Conservation (phyloP, 2,329 filamentous ascomycete genomes). For the Colletotrichum orbiculare region DNA sequence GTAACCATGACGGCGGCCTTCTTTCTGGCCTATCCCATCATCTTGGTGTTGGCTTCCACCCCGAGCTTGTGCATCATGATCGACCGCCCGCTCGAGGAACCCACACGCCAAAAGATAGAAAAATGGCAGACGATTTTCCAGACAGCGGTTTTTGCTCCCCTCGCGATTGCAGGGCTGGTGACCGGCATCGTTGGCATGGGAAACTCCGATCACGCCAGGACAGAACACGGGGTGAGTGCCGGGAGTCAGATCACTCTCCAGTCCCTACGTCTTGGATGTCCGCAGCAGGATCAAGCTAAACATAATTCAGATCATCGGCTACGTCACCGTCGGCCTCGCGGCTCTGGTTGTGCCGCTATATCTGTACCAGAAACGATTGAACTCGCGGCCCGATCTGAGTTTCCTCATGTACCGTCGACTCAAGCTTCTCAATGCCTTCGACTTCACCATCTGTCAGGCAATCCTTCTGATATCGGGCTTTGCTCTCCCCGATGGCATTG, state of each 20-base stretch:
- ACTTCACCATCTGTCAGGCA: conserved; percentile 29
- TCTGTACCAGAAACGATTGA: conserved; percentile 23
- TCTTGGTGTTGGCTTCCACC: conserved; percentile 18
- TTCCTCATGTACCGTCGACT: conserved; percentile 30
- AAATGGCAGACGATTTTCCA: conserved; percentile 27
- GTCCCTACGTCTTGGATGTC: neutral
- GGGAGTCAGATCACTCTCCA: neutral
- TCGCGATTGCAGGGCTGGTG: conserved; percentile 1
- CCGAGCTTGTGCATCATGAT: conserved; percentile 29
- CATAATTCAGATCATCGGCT: conserved; percentile 14
- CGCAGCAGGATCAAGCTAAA: too few species aligned
- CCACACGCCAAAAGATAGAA: conserved; percentile 15
- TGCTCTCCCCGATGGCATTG: conserved; percentile 30
- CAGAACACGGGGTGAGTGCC: conserved; percentile 19
- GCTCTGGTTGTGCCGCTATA: conserved; percentile 21
- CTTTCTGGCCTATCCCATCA: conserved; percentile 26
- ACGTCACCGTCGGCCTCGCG: conserved; percentile 18
- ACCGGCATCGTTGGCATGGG: conserved; percentile 24
- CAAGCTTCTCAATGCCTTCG: conserved; percentile 24
- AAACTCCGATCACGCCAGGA: conserved; percentile 12
- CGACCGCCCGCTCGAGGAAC: conserved; percentile 22
- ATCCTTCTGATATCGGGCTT: conserved; percentile 33
- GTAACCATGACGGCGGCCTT: conserved; percentile 23
- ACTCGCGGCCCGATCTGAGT: conserved; percentile 15
- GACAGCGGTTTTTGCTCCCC: conserved; percentile 7